phyloP scores from a whole-genome alignment of 31 red algal genomes.

The Endocladia muricata region DNA sequence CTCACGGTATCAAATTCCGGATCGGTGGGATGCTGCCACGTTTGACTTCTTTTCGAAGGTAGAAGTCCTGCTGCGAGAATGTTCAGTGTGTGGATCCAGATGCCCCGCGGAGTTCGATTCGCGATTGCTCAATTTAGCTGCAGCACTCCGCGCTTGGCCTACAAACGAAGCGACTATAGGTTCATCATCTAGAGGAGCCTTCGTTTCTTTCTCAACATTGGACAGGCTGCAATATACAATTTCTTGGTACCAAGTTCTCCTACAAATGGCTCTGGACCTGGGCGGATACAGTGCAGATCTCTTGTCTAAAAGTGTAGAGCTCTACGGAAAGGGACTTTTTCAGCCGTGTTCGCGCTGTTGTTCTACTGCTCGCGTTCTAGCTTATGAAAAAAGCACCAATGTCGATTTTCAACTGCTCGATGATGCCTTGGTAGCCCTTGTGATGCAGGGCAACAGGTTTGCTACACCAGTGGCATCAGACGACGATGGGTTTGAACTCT shows the following conservation, averaged over 20 bases:
- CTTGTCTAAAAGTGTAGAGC: constrained; percentile 35
- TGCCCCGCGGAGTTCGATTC: constrained; percentile 43
- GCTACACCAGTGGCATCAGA: constrained; percentile 19
- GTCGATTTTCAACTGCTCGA: constrained; percentile 42
- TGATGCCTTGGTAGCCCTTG: constrained; percentile 42
- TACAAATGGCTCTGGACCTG: constrained; percentile 58
- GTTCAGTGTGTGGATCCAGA: constrained; percentile 35
- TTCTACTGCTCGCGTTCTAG: constrained; percentile 4
- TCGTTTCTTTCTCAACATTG: constrained; percentile 54
- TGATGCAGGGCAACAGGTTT: constrained; percentile 60
- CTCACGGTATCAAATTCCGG: constrained; percentile 69
- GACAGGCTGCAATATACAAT: constrained; percentile 63
- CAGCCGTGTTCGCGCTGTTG: constrained; percentile 53
- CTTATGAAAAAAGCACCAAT: constrained; percentile 16
- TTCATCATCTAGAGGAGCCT: constrained; percentile 44
- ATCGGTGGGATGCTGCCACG: constrained; percentile 34
- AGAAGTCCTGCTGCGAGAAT: constrained; percentile 27
- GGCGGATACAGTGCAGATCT: constrained; percentile 29
- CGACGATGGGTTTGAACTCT: constrained; percentile 40
- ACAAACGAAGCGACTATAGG: constrained; percentile 58
- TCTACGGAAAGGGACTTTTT: constrained; percentile 46
- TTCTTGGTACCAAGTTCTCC: constrained; percentile 56
- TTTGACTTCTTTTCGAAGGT: constrained; percentile 45
- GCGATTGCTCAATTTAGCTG: constrained; percentile 51
- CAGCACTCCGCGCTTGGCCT: constrained; percentile 42